Evolutionary conservation across 305 asterid species (phyloP).

Genomic region (Rubia peregrina): DNA sequence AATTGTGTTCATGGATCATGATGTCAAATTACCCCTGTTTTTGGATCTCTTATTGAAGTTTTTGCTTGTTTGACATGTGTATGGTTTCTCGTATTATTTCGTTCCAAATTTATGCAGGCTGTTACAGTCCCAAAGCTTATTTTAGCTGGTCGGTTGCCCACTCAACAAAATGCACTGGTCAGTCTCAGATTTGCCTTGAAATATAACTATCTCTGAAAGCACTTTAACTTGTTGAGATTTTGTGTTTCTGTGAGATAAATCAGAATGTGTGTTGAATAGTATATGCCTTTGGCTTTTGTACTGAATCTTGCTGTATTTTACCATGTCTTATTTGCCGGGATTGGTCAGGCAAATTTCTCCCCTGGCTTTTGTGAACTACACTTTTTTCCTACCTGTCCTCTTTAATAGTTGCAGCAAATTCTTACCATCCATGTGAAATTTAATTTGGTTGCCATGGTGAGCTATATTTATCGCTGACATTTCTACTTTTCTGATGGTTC

Average conservation of each 20-base stretch:
- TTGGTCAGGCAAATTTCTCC: not conserved
- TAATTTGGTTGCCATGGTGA: not conserved
- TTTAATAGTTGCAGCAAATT: not conserved
- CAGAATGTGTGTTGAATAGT: not conserved
- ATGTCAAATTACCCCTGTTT: constrained; percentile 7
- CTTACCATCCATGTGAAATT: no score
- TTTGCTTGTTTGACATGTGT: not conserved
- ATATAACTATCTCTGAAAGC: not conserved
- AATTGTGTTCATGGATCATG: not conserved
- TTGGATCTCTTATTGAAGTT: not conserved
- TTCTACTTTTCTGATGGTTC: not conserved
- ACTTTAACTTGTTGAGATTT: not conserved
- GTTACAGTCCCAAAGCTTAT: constrained; percentile 94
- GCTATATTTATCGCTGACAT: not conserved
- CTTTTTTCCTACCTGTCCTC: not conserved
- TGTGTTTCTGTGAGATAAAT: not conserved
- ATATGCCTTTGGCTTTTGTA: not conserved
- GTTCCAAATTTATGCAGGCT: constrained; percentile 46
- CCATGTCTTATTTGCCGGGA: not conserved
- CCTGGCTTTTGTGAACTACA: not conserved
- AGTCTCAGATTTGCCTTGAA: not conserved
- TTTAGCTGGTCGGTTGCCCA: constrained; percentile 95
- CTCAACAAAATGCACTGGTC: constrained; percentile 81
- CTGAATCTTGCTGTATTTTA: not conserved
- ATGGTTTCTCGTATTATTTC: constrained; percentile 9